Evolutionary conservation across 768 basidiomycete genomes (phyloP), one percentile per base, ranked within the genome.

Genomic region (Boletellus ananas): DNA sequence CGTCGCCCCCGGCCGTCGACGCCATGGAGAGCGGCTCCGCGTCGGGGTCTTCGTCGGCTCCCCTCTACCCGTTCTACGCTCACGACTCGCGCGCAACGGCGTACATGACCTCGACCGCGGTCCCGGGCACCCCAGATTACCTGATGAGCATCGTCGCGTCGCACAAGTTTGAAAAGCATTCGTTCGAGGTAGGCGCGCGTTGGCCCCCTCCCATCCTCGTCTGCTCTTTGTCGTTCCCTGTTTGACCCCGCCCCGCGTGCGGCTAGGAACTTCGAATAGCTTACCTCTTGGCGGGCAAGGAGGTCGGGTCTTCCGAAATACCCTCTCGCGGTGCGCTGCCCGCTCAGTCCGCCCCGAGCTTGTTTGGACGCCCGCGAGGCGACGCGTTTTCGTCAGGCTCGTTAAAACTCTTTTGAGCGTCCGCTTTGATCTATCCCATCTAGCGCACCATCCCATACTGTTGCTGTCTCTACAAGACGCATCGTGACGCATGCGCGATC

Each of bases 251-350:
- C 34, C 43, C 16, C 40, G 18, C 25, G 43, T 16, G 21, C 25
- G 37, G 18, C 37, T 36, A 81, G 80, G 80, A 81, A 65, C 72
- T 80, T 35, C 78, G 78, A 39, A 55, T 80, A 40, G 78, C 78
- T 0, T 75, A 55, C 48, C 51, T 71, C 31, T 61, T 68, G n/a
- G 65, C 68, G 35, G 69, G 74, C 0, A 73, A 74, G 34, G 76
- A 79, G 52, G 68, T 79, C 43, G 72, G 70, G 4, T 80, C 79
- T 3, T 62, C 65, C 1, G 65, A 69, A 53, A 65, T 67, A 51
- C 58, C 64, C 25, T 51, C 58, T 1, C 63, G 62, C 3, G 63
- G 58, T 10, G 58, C 47, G 2, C 39, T 59, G 46, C 64, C 67
- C 0, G 60, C 62, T 1, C 59, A 61, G 34, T 27, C 54, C 12